Evolutionary conservation across 2,329 filamentous ascomycete genomes (phyloP).

Genomic region (Diaporthe citri): DNA sequence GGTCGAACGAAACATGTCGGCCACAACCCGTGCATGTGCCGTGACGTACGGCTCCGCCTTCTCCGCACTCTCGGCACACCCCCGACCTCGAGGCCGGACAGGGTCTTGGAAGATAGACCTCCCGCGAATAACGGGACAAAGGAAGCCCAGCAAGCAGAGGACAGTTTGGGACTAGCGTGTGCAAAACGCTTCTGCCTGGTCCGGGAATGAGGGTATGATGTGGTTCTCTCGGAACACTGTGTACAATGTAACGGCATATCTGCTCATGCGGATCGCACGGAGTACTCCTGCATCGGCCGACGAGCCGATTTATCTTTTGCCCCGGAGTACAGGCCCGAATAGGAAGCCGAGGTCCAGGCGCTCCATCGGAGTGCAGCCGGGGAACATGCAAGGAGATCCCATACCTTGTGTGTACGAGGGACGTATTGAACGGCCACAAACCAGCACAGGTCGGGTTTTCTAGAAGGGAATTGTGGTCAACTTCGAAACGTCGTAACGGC

Average conservation of each 20-base stretch:
- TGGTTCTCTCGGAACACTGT: background rate
- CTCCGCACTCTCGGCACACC: constrained; percentile 29
- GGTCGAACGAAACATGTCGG: constrained; percentile 8
- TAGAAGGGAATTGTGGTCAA: constrained; percentile 28
- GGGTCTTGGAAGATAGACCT: background rate
- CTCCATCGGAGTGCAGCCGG: constrained; percentile 36
- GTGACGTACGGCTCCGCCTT: constrained; percentile 34
- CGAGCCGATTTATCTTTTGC: constrained; percentile 28
- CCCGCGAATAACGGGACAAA: constrained; percentile 11
- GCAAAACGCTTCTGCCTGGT: constrained; percentile 30
- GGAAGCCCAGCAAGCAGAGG: constrained; percentile 12
- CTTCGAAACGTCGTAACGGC: constrained; percentile 10
- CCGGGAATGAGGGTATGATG: constrained; percentile 13
- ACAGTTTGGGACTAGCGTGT: constrained; percentile 17
- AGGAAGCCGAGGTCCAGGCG: constrained; percentile 30
- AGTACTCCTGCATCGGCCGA: constrained; percentile 31
- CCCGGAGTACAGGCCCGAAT: constrained; percentile 35
- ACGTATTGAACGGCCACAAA: background rate
- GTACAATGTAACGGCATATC: constrained; percentile 22
- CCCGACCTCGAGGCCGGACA: constrained; percentile 27
- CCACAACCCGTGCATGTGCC: constrained; percentile 34
- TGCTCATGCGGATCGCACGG: constrained; percentile 30
- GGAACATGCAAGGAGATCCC: constrained; percentile 36
- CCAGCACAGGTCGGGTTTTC: constrained; percentile 24
- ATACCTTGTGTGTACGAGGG: constrained; percentile 26